Conservation (phyloP, 805 yeast species). For the Yarrowia sp. region DNA sequence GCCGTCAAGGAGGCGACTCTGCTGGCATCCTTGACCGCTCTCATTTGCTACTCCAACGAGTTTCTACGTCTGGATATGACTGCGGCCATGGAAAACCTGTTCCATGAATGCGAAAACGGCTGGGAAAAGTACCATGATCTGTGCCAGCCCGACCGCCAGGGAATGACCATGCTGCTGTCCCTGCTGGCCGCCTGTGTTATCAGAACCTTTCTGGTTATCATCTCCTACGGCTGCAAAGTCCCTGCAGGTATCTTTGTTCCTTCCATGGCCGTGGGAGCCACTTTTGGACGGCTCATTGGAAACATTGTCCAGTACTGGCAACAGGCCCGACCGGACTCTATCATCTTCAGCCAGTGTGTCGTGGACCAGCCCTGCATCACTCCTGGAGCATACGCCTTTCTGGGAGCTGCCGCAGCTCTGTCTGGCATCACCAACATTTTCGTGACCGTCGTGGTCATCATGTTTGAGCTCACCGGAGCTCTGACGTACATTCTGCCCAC, state of each 20-base stretch:
- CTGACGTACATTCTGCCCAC: slow-evolving; percentile 86
- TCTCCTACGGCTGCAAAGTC: slow-evolving; percentile 73
- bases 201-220: slow-evolving; percentile 66
- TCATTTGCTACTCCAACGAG: slow-evolving; percentile 77
- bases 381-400: slow-evolving; percentile 91
- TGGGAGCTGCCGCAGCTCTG: slow-evolving; percentile 94
- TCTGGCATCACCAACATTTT: slow-evolving; percentile 93
- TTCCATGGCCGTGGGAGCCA: slow-evolving; percentile 94
- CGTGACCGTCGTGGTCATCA: slow-evolving; percentile 87
- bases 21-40: slow-evolving; percentile 65
- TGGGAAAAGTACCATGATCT: slow-evolving; percentile 42
- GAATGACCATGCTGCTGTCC: slow-evolving; percentile 45
- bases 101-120: slow-evolving; percentile 69
- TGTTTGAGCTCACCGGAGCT: slow-evolving; percentile 96
- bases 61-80: slow-evolving; percentile 90
- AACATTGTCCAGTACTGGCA: slow-evolving; percentile 55
- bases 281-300: slow-evolving; percentile 87
- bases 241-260: slow-evolving; percentile 99
- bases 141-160: slow-evolving; percentile 33
- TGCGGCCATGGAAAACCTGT: slow-evolving; percentile 83
- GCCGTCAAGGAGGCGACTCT: slow-evolving; percentile 70
- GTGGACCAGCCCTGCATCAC: slow-evolving; percentile 59
- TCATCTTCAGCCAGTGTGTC: slow-evolving; percentile 42
- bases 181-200: slow-evolving; percentile 67
- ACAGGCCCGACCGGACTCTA: slow-evolving; percentile 41